Evolutionary conservation across 208 protist genomes (phyloP), one percentile per base, ranked within the genome.

Genomic region (Leishmania lainsoni): DNA sequence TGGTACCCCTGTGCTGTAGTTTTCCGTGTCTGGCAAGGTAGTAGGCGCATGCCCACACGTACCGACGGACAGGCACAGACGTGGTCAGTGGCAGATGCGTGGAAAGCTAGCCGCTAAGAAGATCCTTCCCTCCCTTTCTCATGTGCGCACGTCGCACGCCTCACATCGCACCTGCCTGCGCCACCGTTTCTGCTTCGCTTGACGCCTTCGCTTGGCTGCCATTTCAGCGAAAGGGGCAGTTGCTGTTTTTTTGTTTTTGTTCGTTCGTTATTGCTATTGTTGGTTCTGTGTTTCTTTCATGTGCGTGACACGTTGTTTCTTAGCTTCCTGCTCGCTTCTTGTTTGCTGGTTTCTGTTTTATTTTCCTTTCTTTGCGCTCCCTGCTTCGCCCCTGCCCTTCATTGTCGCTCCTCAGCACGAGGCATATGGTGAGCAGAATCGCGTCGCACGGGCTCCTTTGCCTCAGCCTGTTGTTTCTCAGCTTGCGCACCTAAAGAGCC

Each of bases 31-130:
- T 29, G 58, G 22, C 22, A 29, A 9, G 26, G n/a, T 63, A 63
- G 58, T 9, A 29, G 42, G 42, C 42, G 42, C 42, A 75, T 75
- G n/a, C 35, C 35, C 48, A 29, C 35, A 75, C 42, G 42, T 45
- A 45, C 42, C 4, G 42, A 45, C 42, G 42, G 42, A 45, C 42
- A 45, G 42, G 42, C 42, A 45, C 42, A 45, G 42, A 45, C 42
- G 42, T 45, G 42, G 42, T 20, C 59, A 65, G 17, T 20, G 17
- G 59, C 3, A 65, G 22, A n/a, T 65, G 59, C n/a, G n/a, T 52
- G 51, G n/a, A 68, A 52, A 68, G 61, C 49, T 8, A 82, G 56
- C 17, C 29, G 17, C 56, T 69, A 69, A 75, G 75, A 68, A 63
- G 66, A 71, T 71, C 22, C 35, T 49, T 26, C 10, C 42, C 42